Percentiles rank a stretch among this genome's conserved stretches.
These are phyloP conservation scores for Nemania sp. DNA, from an alignment of 2,329 filamentous ascomycete species.

Conservation along the genomic window DNA sequence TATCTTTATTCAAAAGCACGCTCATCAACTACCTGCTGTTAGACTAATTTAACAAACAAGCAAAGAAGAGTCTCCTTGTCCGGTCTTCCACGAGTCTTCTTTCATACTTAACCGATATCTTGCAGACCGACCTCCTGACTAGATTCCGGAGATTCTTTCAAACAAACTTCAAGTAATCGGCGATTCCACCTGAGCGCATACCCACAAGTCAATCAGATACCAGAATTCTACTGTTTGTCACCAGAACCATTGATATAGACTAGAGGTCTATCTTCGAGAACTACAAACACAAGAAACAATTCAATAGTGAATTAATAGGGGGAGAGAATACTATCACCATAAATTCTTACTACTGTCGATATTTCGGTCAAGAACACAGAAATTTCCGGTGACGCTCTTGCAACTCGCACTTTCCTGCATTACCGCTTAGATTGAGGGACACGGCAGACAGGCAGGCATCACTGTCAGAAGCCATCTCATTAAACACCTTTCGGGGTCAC, in stretches of 20 bases:
- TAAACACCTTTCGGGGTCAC: neutral
- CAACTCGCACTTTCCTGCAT: neutral
- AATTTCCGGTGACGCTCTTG: constrained; percentile 4
- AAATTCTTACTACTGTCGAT: too few relatives aligned
- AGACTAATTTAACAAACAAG: neutral
- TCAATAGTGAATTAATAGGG: neutral
- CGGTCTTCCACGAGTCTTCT: neutral
- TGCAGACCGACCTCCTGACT: neutral
- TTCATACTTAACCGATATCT: neutral
- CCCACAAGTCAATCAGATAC: constrained; percentile 15
- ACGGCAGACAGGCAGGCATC: neutral
- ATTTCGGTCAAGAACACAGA: neutral
- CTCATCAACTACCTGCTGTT: neutral
- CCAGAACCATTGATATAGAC: neutral
- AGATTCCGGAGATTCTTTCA: neutral
- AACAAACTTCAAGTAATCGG: neutral
- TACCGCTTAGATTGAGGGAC: neutral
- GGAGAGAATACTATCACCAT: neutral
- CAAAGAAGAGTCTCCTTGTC: neutral
- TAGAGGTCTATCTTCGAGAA: too few relatives aligned
- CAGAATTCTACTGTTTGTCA: constrained; percentile 5
- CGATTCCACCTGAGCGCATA: neutral
- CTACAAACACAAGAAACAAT: too few relatives aligned
- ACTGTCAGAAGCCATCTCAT: constrained; percentile 1
- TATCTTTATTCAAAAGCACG: neutral